Base-by-base conservation (phyloP, 257 asterid genomes). In the Linaria vulgaris region DNA sequence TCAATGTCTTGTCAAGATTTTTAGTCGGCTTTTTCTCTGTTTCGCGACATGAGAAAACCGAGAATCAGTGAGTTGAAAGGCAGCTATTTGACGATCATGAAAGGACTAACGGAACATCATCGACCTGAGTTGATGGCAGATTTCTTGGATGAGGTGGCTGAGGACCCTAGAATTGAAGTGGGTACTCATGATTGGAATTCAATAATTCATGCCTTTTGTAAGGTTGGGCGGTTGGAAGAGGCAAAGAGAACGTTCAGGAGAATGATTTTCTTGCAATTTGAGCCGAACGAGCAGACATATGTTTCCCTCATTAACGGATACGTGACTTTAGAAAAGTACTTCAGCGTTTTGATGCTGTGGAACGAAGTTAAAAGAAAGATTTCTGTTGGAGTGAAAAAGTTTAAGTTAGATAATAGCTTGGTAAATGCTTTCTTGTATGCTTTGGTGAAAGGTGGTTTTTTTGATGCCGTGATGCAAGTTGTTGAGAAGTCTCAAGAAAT, bases 161-260 rank as follows among this genome's bases (percentile, higher is more conserved):
- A 76, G 71, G 99, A 94, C 69, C 99, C 94, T 19, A 78, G 95
- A 50, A 63, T 85, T 13, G 86, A 80, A 65, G 73, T 94, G 6
- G 94, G 96, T 13, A 84, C 91, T 16, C 99, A 94, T 38, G 99
- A 94, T 52, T 94, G 99, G 99, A 94, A 94, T 25, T 94, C 99
- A 9, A 94, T 94, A 20, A 87, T 94, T 34, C 99, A 90, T 25
- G 94, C 99, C 6, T 94, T 94, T 63, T 87, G 94, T 38, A 94
- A 94, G 64, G 85, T 96, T 12, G 97, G 99, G 73, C 76, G 90
- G 59, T 51, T 85, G 73, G 97, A 85, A 76, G 90, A 90, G 37
- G 96, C 95, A 0, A 76, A 80, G 66, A 76, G 97, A 76, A 87
- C 99, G 25, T 82, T 87, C 43, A 79, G 97, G 80, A 90, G 99